phyloP scores from a whole-genome alignment of 352 stramenopile genomes.

The Pythium apleroticum region DNA sequence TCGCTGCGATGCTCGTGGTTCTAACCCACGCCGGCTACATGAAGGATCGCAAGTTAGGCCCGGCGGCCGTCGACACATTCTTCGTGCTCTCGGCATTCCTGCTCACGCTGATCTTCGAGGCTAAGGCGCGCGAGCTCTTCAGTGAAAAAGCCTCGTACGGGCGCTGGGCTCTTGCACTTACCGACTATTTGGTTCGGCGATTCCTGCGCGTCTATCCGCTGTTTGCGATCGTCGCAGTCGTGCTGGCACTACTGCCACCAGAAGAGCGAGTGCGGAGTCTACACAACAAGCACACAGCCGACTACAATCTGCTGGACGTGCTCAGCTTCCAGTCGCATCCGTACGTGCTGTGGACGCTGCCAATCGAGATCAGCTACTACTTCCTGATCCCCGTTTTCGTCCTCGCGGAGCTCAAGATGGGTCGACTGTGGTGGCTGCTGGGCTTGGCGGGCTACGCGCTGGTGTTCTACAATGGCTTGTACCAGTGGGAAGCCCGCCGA shows the following conservation, averaged over 20 bases:
- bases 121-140: slow-evolving; percentile 39
- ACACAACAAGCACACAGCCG: background rate
- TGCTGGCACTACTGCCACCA: background rate
- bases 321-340: slow-evolving; percentile 27
- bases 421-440: background rate
- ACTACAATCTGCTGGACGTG: slow-evolving; percentile 31
- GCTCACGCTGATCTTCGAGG: slow-evolving; percentile 53
- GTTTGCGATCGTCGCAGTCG: slow-evolving; percentile 31
- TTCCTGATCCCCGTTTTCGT: slow-evolving; percentile 37
- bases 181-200: slow-evolving; percentile 46
- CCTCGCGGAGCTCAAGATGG: slow-evolving; percentile 9
- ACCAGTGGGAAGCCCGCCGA: background rate
- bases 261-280: slow-evolving; percentile 1
- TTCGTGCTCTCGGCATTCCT: slow-evolving; percentile 57
- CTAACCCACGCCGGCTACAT: slow-evolving; percentile 32
- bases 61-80: slow-evolving; percentile 45
- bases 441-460: background rate
- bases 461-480: background rate
- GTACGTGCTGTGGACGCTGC: slow-evolving; percentile 25
- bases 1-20: slow-evolving; percentile 29
- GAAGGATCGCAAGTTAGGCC: slow-evolving; percentile 37
- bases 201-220: slow-evolving; percentile 55
- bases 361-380: slow-evolving; percentile 45
- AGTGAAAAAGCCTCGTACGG: slow-evolving; percentile 25
- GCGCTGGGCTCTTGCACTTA: slow-evolving; percentile 34